Base-by-base conservation (phyloP, 1,284 basidiomycete genomes). In the Schizophyllum amplum region DNA sequence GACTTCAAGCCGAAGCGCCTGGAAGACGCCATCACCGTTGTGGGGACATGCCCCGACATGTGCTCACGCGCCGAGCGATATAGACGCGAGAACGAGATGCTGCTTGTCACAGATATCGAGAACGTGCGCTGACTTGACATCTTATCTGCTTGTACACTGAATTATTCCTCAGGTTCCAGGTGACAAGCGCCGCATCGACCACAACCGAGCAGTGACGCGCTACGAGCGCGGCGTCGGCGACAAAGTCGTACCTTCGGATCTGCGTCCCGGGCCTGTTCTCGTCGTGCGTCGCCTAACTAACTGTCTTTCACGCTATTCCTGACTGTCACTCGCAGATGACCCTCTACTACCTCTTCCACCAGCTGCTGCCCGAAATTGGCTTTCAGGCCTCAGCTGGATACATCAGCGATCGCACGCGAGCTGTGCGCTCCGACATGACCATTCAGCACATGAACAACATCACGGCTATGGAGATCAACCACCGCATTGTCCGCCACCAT, bases 171-270 rank as follows among this genome's bases (percentile, higher is more conserved):
- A 89, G 86, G 81, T 87, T 57, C 81, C 84, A 24, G 84, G 84
- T 11, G 87, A 85, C 51, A 86, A 85, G 66, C 33, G 33, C 33
- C 79, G 87, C 21, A 87, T 98, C 15, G 87, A 97, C 65, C 93
- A 94, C 61, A 76, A 77, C 42, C 84, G 87, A 53, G 94, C 95
- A 0, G 96, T 98, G 56, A 97, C 97, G 68, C 92, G 90, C 65
- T 99, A 96, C 69, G 92, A 96, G 65, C 87, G 96, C 27, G 94
- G 93, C 66, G 92, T 94, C 1, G 95, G 96, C 2, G 92, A 96
- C 72, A 93, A 94, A 69, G 88, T 84, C 0, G 70, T 97, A 1
- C 95, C 96, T 1, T 94, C 93, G 0, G 96, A 99, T 68, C 76
- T 99, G 53, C 84, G 96, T 20, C 94, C 96, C 17, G 93, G 94